Evolutionary conservation across 1,284 basidiomycete species (phyloP).

Genomic region (Trametes pubescens): DNA sequence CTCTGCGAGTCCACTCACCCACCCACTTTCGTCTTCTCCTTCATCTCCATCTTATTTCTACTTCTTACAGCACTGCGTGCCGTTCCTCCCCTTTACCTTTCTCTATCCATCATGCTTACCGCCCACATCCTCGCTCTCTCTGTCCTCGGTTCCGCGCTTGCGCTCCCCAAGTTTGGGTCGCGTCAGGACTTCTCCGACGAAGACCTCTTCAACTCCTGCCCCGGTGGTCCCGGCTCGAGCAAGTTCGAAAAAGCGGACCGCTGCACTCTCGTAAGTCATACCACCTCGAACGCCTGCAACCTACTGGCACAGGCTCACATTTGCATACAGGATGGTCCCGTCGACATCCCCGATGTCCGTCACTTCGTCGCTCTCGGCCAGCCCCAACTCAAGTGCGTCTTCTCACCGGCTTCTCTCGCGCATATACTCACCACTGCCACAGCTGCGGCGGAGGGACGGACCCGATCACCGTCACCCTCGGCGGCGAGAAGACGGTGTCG

Average conservation of each 20-base stretch:
- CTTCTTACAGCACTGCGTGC: neutral
- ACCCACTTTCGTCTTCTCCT: neutral
- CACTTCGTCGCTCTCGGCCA: slow-evolving; percentile 6
- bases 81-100: neutral
- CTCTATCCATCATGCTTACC: neutral
- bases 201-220: slow-evolving; percentile 7
- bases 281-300: neutral
- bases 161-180: neutral
- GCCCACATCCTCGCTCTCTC: neutral
- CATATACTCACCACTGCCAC: neutral
- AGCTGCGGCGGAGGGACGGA: slow-evolving; percentile 14
- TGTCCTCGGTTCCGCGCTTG: neutral
- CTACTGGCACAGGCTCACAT: neutral
- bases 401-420: neutral
- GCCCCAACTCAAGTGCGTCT: slow-evolving; percentile 19
- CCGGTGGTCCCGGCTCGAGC: slow-evolving; percentile 14
- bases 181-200: slow-evolving; percentile 1
- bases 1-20: slow-evolving; percentile 6
- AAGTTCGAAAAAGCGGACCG: slow-evolving; percentile 12
- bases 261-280: slow-evolving; percentile 13
- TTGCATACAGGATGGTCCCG: slow-evolving; percentile 5
- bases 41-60: neutral
- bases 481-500: slow-evolving; percentile 4
- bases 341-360: slow-evolving; percentile 12
- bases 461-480: slow-evolving; percentile 10